Percentiles rank a stretch among this genome's conserved stretches.
phyloP scores from a whole-genome alignment of 441 rosid species.

The Erodium trifolium region DNA sequence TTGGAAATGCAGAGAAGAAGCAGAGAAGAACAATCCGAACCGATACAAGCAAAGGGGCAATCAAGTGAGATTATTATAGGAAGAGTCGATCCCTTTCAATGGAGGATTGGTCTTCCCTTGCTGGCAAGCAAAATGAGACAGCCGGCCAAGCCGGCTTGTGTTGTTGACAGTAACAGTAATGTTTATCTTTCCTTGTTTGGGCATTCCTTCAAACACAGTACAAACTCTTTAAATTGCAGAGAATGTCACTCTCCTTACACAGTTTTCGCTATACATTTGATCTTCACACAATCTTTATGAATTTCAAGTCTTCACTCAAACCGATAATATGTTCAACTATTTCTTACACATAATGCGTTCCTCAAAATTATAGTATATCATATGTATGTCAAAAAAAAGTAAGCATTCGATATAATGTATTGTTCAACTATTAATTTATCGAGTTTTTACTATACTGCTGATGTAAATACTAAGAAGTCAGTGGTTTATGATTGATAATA shows the following conservation, averaged over 20 bases:
- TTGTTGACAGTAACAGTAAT: neutral
- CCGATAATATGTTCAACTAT: neutral
- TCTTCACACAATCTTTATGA: neutral
- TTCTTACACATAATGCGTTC: neutral
- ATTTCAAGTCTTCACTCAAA: neutral
- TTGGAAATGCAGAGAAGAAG: slow-evolving; percentile 5
- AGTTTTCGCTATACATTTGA: neutral
- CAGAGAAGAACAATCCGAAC: neutral
- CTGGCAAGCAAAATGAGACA: slow-evolving; percentile 69
- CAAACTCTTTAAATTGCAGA: neutral
- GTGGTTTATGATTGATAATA: neutral
- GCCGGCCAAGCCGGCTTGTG: slow-evolving; percentile 48
- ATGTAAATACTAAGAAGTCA: too few relatives aligned
- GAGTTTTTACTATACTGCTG: too few relatives aligned
- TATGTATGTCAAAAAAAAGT: too few relatives aligned
- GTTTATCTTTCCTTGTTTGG: neutral
- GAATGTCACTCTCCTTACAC: neutral
- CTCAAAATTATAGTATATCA: neutral
- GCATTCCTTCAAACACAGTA: neutral
- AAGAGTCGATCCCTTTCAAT: slow-evolving; percentile 37
- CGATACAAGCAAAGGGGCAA: slow-evolving; percentile 14
- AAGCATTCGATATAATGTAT: neutral
- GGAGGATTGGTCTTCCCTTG: slow-evolving; percentile 45
- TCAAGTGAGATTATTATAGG: slow-evolving; percentile 9
- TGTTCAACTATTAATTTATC: too few relatives aligned